phyloP scores from a whole-genome alignment of 2,329 filamentous ascomycete genomes.

The Pseudopithomyces maydicus region DNA sequence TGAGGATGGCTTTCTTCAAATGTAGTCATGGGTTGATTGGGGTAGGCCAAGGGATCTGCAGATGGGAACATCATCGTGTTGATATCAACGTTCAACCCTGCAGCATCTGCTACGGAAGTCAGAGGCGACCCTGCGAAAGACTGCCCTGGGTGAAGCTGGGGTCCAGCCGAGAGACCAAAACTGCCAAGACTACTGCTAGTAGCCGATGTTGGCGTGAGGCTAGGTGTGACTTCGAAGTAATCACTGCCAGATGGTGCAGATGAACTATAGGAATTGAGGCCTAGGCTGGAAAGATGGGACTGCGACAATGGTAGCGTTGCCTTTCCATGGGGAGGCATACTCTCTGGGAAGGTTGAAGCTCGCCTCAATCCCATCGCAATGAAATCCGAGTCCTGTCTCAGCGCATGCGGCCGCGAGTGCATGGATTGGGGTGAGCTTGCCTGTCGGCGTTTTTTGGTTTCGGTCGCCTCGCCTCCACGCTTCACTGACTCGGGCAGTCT shows the following conservation, averaged over 20 bases:
- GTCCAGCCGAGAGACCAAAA: constrained; percentile 27
- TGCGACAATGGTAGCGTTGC: constrained; percentile 36
- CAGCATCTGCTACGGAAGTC: constrained; percentile 35
- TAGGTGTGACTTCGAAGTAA: constrained; percentile 36
- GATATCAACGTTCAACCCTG: constrained; percentile 60
- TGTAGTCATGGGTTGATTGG: constrained; percentile 72
- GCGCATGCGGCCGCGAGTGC: constrained; percentile 28
- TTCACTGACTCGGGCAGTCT: constrained; percentile 76
- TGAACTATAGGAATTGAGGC: constrained; percentile 33
- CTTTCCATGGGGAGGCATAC: constrained; percentile 30
- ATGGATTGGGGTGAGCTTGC: constrained; percentile 41
- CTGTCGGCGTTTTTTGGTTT: constrained; percentile 45
- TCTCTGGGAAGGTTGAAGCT: constrained; percentile 45
- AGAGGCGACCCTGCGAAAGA: constrained; percentile 36
- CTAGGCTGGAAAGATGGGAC: constrained; percentile 32
- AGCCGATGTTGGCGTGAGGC: constrained; percentile 40
- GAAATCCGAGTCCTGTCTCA: constrained; percentile 30
- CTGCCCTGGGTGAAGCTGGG: constrained; percentile 31
- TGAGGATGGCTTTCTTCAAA: constrained; percentile 52
- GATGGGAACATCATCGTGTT: constrained; percentile 82
- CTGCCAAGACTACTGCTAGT: constrained; percentile 32
- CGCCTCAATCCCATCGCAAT: constrained; percentile 29
- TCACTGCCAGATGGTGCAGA: constrained; percentile 32
- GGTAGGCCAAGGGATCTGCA: constrained; percentile 78
- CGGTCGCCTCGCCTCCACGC: constrained; percentile 31